phyloP scores from a whole-genome alignment of 371 early-diverging fungal genomes.

The Capillidium heterosporum region DNA sequence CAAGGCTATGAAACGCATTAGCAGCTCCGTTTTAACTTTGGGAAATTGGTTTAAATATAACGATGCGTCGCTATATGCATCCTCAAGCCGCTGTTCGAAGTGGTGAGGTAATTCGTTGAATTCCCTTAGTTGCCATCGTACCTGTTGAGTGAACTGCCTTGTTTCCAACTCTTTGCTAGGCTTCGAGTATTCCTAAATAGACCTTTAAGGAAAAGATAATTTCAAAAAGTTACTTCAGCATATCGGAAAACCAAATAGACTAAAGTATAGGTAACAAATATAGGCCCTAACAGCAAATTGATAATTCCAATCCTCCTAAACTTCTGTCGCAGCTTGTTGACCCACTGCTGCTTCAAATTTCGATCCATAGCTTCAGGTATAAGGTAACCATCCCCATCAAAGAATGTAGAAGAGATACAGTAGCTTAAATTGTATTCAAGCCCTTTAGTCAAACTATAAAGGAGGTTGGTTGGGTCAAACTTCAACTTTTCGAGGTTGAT shows the following conservation, averaged over 20 bases:
- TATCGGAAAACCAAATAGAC: slow-evolving; percentile 81
- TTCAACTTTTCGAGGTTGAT: slow-evolving; percentile 82
- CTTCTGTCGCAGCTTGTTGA: slow-evolving; percentile 17
- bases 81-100: slow-evolving; percentile 54
- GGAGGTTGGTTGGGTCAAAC: slow-evolving; percentile 6
- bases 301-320: slow-evolving; percentile 75
- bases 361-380: not conserved
- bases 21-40: slow-evolving; percentile 49
- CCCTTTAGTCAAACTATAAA: slow-evolving; percentile 48
- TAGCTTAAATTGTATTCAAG: slow-evolving; percentile 84
- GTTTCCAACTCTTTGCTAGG: slow-evolving; percentile 68
- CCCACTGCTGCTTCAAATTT: slow-evolving; percentile 21
- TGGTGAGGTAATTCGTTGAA: slow-evolving; percentile 92
- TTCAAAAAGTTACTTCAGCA: slow-evolving; percentile 50
- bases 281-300: slow-evolving; percentile 70
- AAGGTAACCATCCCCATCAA: not conserved
- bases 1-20: slow-evolving; percentile 77
- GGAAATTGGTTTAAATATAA: slow-evolving; percentile 82
- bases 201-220: not conserved
- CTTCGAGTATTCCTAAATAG: slow-evolving; percentile 57
- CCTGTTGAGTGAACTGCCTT: slow-evolving; percentile 69
- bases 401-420: slow-evolving; percentile 38
- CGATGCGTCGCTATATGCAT: slow-evolving; percentile 48
- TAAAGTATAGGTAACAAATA: slow-evolving; percentile 65
- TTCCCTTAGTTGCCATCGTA: slow-evolving; percentile 84